Evolutionary conservation across 2,329 filamentous ascomycete genomes (phyloP).

Genomic region (Aspergillus fischeri): DNA sequence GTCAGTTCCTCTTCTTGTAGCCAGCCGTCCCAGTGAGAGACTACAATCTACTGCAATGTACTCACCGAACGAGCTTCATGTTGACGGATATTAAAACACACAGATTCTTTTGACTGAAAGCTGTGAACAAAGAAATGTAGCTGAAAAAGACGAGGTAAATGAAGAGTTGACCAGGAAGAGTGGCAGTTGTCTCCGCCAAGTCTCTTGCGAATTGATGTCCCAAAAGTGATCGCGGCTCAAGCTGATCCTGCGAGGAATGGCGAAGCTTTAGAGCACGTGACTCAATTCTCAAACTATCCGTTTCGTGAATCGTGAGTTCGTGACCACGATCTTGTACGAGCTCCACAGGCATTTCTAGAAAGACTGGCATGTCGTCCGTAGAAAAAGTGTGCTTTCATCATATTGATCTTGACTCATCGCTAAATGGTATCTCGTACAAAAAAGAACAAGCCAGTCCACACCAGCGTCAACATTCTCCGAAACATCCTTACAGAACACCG

Average conservation of each 20-base stretch:
- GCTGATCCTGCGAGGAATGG: conserved; percentile 10
- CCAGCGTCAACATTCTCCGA: background rate
- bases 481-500: conserved; percentile 41
- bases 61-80: conserved; percentile 98
- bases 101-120: background rate
- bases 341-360: background rate
- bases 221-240: conserved; percentile 10
- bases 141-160: background rate
- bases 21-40: background rate
- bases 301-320: too few relatives aligned
- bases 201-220: conserved; percentile 3
- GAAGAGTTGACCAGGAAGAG: background rate
- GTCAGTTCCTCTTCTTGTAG: conserved; percentile 9
- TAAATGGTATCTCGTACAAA: conserved; percentile 16
- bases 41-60: conserved; percentile 7
- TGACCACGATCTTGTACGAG: background rate
- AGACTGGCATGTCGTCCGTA: background rate
- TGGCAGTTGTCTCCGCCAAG: background rate
- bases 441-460: background rate
- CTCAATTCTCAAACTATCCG: background rate
- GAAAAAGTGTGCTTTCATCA: too few relatives aligned
- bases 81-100: conserved; percentile 35
- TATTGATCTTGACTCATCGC: background rate
- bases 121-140: background rate
- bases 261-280: conserved; percentile 14